Conservation (phyloP, 2,329 filamentous ascomycete genomes). For the Fusarium mundagurra region DNA sequence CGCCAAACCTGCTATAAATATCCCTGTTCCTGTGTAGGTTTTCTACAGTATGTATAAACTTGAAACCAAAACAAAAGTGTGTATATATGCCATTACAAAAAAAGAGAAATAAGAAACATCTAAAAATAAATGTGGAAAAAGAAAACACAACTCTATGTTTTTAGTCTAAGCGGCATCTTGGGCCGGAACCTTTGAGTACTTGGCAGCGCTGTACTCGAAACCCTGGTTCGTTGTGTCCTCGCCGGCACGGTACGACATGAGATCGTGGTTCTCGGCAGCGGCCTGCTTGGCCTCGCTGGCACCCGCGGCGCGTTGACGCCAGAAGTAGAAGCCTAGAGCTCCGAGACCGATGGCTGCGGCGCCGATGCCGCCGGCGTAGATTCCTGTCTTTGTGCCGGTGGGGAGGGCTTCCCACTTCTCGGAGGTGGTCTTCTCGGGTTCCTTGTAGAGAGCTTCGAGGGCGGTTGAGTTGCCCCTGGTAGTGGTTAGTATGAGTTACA, state of each 20-base stretch:
- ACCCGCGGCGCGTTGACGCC: slow-evolving; percentile 64
- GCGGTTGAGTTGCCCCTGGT: slow-evolving; percentile 67
- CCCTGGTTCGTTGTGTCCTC: slow-evolving; percentile 41
- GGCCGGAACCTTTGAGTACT: slow-evolving; percentile 19
- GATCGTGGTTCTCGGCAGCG: slow-evolving; percentile 60
- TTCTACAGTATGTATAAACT: slow-evolving; percentile 15
- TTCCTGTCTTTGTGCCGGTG: slow-evolving; percentile 58
- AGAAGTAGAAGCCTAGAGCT: slow-evolving; percentile 61
- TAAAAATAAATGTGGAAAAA: not conserved
- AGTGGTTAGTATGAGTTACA: not conserved
- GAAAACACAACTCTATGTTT: not conserved
- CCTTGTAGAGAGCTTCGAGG: slow-evolving; percentile 53
- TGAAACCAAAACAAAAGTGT: slow-evolving; percentile 7
- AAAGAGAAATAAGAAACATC: slow-evolving; percentile 14
- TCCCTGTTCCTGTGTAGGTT: slow-evolving; percentile 14
- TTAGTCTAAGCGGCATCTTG: slow-evolving; percentile 16
- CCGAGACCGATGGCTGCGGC: slow-evolving; percentile 55
- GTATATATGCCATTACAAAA: slow-evolving; percentile 28
- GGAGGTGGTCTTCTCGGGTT: slow-evolving; percentile 55
- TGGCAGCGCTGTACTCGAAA: slow-evolving; percentile 41
- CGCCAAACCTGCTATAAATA: slow-evolving; percentile 29
- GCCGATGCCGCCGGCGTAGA: slow-evolving; percentile 60
- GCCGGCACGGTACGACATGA: slow-evolving; percentile 57
- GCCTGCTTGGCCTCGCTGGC: slow-evolving; percentile 59
- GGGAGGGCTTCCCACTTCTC: slow-evolving; percentile 67